These are phyloP conservation scores for Penicillium carneum DNA, from an alignment of 2,329 filamentous ascomycete species.

Conservation along the genomic window DNA sequence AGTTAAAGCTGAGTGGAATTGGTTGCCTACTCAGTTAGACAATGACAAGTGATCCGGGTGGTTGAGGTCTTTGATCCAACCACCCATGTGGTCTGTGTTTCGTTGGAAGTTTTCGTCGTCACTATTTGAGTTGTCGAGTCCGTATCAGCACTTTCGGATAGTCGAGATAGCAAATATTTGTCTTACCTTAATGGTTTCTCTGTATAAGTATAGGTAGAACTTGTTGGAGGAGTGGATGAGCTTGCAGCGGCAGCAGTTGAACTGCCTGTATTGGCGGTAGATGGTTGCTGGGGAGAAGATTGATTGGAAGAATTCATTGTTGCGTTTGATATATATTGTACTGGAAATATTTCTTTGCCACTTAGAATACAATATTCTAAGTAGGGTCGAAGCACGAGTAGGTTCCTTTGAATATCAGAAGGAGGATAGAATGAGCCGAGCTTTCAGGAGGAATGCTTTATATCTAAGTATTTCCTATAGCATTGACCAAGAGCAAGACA, in stretches of 20 bases:
- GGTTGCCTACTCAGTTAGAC: not conserved
- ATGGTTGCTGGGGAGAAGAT: not conserved
- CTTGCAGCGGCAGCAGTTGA: not conserved
- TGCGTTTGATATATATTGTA: not conserved
- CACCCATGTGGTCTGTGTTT: not conserved
- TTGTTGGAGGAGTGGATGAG: not conserved
- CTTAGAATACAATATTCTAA: not conserved
- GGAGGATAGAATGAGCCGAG: too few relatives aligned
- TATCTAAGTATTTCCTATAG: not conserved
- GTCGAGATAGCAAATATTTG: not conserved
- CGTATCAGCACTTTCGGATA: not conserved
- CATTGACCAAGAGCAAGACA: not conserved
- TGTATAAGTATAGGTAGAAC: not conserved
- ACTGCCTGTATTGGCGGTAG: not conserved
- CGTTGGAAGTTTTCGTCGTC: not conserved
- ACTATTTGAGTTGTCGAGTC: not conserved
- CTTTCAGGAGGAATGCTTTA: not conserved
- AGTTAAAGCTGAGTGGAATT: not conserved
- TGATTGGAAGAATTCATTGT: not conserved
- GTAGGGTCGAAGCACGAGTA: not conserved
- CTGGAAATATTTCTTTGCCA: not conserved
- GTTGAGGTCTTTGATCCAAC: slow-evolving; percentile 1
- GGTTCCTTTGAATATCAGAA: not conserved
- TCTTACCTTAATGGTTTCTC: not conserved
- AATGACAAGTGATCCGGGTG: not conserved